phyloP scores from a whole-genome alignment of 2,329 filamentous ascomycete species.

The Fusarium devonianum region DNA sequence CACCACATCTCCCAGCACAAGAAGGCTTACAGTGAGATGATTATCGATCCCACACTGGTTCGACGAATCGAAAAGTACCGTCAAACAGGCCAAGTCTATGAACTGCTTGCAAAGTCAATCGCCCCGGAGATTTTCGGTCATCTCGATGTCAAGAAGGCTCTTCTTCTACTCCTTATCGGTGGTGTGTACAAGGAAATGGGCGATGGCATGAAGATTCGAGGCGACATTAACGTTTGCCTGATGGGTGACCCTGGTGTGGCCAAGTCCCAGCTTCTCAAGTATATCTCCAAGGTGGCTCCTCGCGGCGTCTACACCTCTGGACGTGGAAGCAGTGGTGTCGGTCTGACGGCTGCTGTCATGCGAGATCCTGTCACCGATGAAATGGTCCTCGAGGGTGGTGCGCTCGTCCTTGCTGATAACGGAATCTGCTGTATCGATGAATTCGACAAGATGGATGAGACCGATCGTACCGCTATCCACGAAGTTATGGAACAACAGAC shows the following conservation, averaged over 20 bases:
- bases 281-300: constrained; percentile 97
- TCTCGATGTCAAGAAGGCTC: constrained; percentile 95
- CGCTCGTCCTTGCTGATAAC: constrained; percentile 80
- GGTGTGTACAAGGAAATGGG: constrained; percentile 97
- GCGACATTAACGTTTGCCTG: constrained; percentile 97
- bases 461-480: constrained; percentile 82
- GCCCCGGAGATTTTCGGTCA: constrained; percentile 98
- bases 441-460: constrained; percentile 90
- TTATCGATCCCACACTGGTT: constrained; percentile 79
- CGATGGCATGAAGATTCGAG: constrained; percentile 98
- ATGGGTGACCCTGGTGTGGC: constrained; percentile 99
- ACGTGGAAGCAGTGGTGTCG: constrained; percentile 81
- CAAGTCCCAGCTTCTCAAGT: constrained; percentile 97
- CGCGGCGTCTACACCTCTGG: constrained; percentile 87
- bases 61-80: constrained; percentile 86
- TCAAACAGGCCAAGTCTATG: constrained; percentile 89
- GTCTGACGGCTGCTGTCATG: constrained; percentile 84
- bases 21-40: constrained; percentile 94
- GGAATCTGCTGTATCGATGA: constrained; percentile 88
- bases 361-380: constrained; percentile 83
- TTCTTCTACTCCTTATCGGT: constrained; percentile 93
- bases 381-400: constrained; percentile 83
- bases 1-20: constrained; percentile 96
- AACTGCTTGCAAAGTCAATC: constrained; percentile 93
- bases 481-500: constrained; percentile 91